Base-by-base conservation (phyloP, 2,329 filamentous ascomycete genomes). In the Eutypella sp. region DNA sequence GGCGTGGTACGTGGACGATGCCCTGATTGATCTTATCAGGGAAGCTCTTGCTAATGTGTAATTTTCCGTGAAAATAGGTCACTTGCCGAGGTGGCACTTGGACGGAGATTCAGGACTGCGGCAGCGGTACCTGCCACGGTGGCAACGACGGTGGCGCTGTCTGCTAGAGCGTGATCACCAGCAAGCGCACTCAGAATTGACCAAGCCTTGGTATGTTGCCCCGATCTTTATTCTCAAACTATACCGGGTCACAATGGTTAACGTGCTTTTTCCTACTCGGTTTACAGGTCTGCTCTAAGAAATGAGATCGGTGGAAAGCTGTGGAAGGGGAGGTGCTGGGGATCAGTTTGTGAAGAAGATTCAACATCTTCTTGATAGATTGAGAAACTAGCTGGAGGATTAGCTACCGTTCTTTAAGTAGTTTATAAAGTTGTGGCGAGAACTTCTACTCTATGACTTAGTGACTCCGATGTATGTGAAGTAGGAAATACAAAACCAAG, bases 1-100 rank as follows among this genome's bases (percentile, higher is more conserved):
- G 51, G 29, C n/a, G 45, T 51, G 16, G 51, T 51, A 51, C 10
- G 51, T 46, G n/a, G n/a, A n/a, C n/a, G n/a, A n/a, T n/a, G n/a
- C n/a, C n/a, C n/a, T 20, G 13, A 27, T 3, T 3, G 6, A 11
- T 41, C 23, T 5, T 2, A 4, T 11, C 31, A 11, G 15, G 7
- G 22, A 19, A 13, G 4, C n/a, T 11, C 25, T n/a, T 41, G 19
- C 16, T 19, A 8, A 6, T 18, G 2, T 6, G 3, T 7, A 33
- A n/a, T n/a, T 45, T 18, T 47, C n/a, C 23, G 27, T 39, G 15
- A 24, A 24, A 45, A 47, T 9, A 52, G 50, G 50, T 52, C 20
- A 23, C 50, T 25, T 52, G 50, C 41, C 22, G 25, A 6, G 25
- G 40, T 18, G 50, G 50, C 9, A 42, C 16, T 5, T 52, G 50